phyloP scores from a whole-genome alignment of 305 asterid species.

The Solanum hybrid region DNA sequence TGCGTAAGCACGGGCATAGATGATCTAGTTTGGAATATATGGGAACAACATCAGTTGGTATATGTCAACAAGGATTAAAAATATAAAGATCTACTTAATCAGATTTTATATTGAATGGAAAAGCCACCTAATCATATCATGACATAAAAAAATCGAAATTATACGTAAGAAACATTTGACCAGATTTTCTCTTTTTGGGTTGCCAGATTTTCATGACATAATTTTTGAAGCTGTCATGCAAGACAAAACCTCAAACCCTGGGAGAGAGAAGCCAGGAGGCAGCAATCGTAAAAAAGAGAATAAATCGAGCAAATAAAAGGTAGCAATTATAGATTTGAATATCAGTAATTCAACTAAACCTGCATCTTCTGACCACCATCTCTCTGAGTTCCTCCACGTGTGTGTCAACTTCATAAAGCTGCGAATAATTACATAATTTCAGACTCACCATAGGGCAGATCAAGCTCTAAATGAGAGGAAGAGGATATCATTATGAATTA shows the following conservation, averaged over 20 bases:
- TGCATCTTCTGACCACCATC: constrained; percentile 65
- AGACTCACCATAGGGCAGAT: background rate
- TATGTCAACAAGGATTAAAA: background rate
- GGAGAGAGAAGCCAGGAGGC: constrained; percentile 3
- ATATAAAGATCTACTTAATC: background rate
- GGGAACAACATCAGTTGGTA: background rate
- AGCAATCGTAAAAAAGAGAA: background rate
- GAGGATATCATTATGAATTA: background rate
- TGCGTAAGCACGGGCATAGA: background rate
- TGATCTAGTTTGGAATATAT: background rate
- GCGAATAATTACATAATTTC: constrained; percentile 19
- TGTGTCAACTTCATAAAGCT: constrained; percentile 67
- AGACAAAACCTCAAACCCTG: background rate
- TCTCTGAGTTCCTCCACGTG: constrained; percentile 72
- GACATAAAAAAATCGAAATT: background rate
- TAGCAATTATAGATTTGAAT: background rate
- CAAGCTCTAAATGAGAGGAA: background rate
- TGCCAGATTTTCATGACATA: background rate
- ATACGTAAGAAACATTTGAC: background rate
- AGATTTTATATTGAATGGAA: background rate
- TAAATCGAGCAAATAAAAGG: background rate
- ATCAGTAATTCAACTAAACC: constrained; percentile 36
- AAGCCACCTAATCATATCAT: background rate
- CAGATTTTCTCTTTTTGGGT: background rate
- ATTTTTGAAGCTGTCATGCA: background rate